Base-by-base conservation (phyloP, 1,284 basidiomycete species). In the Leccinum subspadiceum region DNA sequence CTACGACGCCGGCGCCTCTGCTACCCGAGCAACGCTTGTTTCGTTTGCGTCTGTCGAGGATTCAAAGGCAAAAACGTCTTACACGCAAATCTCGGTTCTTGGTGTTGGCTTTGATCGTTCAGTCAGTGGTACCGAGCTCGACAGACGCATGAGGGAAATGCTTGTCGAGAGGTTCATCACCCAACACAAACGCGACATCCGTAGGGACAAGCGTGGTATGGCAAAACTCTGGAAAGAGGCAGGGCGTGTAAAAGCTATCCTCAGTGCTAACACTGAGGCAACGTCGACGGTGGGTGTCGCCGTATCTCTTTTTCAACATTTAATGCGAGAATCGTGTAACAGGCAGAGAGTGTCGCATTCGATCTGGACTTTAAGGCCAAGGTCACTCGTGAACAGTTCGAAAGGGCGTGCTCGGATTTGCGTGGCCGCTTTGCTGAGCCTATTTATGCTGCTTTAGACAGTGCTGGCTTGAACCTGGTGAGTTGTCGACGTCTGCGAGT, bases 141-240 rank as follows among this genome's bases (percentile, higher is more conserved):
- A 98, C 72, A 82, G 89, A 48, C 84, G 92, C 24, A 73, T 98
- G 63, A 84, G 93, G 54, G 92, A 98, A 54, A 81, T 95, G 59
- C 82, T 99, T 55, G 78, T 90, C 10, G 83, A 84, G 48, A 84
- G 84, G 60, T 97, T 98, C 74, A 84, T 91, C 67, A 73, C 78
- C 5, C 89, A 87, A 73, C 78, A 87, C 65, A 81, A 82, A 66
- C 83, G 79, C 71, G 81, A 87, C 64, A 81, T 90, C 50, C 80
- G 84, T 24, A 80, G 81, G 65, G 93, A 98, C 73, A 86, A 86
- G 70, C 84, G 89, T 61, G 95, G 92, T 1, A 91, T 98, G 89
- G 91, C 93, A 3, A 96, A 96, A 76, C 77, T 99, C 15, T 90
- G 92, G 83, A 95, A 94, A 75, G 97, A 99, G 76, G 94, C 96